These are phyloP conservation scores for Elongisporangium senticosum DNA, from an alignment of 352 stramenopile genomes.

Conservation along the genomic window DNA sequence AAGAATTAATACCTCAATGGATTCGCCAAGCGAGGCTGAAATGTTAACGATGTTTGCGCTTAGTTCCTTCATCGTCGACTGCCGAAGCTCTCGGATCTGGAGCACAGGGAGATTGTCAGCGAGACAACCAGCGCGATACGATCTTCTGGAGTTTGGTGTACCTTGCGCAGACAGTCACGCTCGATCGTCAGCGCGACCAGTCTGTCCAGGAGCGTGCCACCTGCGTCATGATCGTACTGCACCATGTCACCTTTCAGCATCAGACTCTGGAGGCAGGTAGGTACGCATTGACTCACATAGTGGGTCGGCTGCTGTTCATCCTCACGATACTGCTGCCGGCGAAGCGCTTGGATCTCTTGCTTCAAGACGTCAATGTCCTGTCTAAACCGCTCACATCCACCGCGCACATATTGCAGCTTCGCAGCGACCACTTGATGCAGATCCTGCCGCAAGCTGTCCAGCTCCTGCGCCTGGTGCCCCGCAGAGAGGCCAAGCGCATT, in stretches of 20 bases:
- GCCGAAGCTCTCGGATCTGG: slow-evolving; percentile 8
- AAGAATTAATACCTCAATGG: neutral
- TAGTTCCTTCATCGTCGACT: neutral
- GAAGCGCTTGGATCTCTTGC: slow-evolving; percentile 27
- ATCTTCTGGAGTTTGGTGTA: slow-evolving; percentile 3
- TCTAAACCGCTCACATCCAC: slow-evolving; percentile 14
- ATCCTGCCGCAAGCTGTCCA: slow-evolving; percentile 8
- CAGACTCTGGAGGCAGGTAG: slow-evolving; percentile 10
- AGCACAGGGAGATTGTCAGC: neutral
- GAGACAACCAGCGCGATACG: neutral
- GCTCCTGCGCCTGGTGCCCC: slow-evolving; percentile 23
- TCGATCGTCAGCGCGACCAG: slow-evolving; percentile 32
- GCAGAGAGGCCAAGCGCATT: slow-evolving; percentile 18
- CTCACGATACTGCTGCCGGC: slow-evolving; percentile 23
- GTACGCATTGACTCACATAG: neutral
- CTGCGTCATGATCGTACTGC: slow-evolving; percentile 6
- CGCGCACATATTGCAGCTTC: slow-evolving; percentile 10
- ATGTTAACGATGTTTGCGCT: neutral
- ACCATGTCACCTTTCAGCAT: slow-evolving; percentile 6
- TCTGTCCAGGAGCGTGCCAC: slow-evolving; percentile 20
- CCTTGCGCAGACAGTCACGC: slow-evolving; percentile 31
- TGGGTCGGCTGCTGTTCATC: slow-evolving; percentile 12
- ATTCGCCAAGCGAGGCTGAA: neutral
- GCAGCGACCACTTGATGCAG: slow-evolving; percentile 1
- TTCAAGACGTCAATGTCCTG: slow-evolving; percentile 20